phyloP scores from a whole-genome alignment of 441 rosid genomes.

The Erysimum pusillum region DNA sequence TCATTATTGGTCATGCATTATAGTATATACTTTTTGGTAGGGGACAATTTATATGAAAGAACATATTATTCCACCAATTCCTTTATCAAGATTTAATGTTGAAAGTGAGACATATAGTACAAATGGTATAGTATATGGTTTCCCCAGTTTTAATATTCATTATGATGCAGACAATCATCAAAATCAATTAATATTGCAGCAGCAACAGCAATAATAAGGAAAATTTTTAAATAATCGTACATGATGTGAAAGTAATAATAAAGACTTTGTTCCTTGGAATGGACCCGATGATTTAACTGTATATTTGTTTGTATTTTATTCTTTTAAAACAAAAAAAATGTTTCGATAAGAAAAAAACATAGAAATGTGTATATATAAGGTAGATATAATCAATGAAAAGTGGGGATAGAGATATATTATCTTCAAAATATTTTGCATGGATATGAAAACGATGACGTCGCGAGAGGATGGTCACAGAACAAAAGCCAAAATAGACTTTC shows the following conservation, averaged over 20 bases:
- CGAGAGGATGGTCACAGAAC: conserved; percentile 51
- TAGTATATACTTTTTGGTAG: conserved; percentile 43
- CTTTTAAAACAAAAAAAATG: background rate
- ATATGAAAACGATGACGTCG: conserved; percentile 52
- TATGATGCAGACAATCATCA: conserved; percentile 38
- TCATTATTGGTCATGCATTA: conserved; percentile 40
- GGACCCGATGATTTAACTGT: conserved; percentile 8
- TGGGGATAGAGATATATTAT: conserved; percentile 44
- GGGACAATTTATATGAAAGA: conserved; percentile 39
- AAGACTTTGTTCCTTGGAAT: background rate
- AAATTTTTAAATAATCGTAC: background rate
- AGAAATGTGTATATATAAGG: conserved; percentile 16
- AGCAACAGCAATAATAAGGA: background rate
- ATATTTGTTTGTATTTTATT: background rate
- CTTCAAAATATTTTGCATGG: conserved; percentile 49
- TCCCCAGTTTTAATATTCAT: conserved; percentile 33
- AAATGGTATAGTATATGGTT: conserved; percentile 32
- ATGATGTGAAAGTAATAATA: conserved; percentile 8
- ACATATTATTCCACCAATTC: conserved; percentile 44
- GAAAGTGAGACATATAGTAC: conserved; percentile 44
- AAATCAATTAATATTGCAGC: conserved; percentile 28
- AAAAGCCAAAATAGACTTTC: conserved; percentile 46
- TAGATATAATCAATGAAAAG: conserved; percentile 44
- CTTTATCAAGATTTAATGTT: conserved; percentile 43
- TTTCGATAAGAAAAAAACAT: background rate